phyloP scores from a whole-genome alignment of 306 rosid genomes.

The Citrullus amarus region DNA sequence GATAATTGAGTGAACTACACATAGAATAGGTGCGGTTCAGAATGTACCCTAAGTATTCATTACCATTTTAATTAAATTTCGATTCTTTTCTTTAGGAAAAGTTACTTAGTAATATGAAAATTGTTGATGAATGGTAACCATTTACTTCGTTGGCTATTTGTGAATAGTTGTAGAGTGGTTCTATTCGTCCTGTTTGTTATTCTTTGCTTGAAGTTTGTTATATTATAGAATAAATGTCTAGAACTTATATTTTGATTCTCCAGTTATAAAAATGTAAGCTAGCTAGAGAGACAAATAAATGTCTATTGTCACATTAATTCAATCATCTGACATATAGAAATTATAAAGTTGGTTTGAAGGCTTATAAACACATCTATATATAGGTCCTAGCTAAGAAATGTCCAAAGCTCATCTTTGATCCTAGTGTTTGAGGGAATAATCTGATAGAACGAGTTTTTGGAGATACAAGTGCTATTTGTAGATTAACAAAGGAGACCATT shows the following conservation, averaged over 20 bases:
- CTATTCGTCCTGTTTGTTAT: neutral
- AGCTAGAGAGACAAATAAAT: neutral
- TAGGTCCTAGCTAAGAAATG: neutral
- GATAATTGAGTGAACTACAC: no score
- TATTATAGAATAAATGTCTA: neutral
- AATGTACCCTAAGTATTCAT: no score
- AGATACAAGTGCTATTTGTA: neutral
- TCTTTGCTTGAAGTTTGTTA: neutral
- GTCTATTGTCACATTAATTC: neutral
- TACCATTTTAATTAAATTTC: no score
- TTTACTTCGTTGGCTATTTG: no score
- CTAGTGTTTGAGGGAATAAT: neutral
- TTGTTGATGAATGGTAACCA: no score
- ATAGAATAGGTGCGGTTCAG: no score
- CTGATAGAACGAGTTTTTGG: neutral
- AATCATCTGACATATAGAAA: neutral
- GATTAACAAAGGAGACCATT: neutral
- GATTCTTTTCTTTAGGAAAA: no score
- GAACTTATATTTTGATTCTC: neutral
- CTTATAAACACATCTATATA: neutral
- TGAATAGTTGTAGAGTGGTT: neutral
- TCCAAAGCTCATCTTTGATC: neutral
- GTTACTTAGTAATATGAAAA: no score
- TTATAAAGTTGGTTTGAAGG: neutral
- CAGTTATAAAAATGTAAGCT: neutral